phyloP scores from a whole-genome alignment of 805 yeast species.

The Cyberlindnera mississippiensis region DNA sequence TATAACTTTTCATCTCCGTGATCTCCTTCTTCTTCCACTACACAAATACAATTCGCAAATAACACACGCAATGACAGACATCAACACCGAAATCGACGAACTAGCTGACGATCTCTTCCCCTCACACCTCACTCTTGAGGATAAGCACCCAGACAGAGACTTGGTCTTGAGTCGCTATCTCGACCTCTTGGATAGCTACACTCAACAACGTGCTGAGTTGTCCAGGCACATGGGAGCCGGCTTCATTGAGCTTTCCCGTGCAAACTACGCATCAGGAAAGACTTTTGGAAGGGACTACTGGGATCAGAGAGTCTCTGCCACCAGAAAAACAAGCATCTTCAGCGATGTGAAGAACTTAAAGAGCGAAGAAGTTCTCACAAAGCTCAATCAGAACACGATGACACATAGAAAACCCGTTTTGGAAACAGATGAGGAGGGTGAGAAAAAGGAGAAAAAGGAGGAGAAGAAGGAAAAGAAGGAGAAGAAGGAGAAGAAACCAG shows the following conservation, averaged over 20 bases:
- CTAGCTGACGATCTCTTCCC: conserved; percentile 18
- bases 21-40: too few species aligned
- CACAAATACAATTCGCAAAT: too few species aligned
- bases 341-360: background rate
- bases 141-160: background rate
- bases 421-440: background rate
- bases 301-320: conserved; percentile 34
- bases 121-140: background rate
- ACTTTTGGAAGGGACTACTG: conserved; percentile 39
- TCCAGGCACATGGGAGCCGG: conserved; percentile 28
- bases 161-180: conserved; percentile 1
- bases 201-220: conserved; percentile 1
- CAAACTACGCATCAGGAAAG: conserved; percentile 35
- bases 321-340: conserved; percentile 8
- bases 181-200: conserved; percentile 18
- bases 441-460: conserved; percentile 1
- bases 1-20: too few species aligned
- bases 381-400: background rate
- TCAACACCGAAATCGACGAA: background rate
- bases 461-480: background rate
- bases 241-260: conserved; percentile 40
- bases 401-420: background rate
- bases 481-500: conserved; percentile 3
- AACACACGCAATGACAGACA: conserved; percentile 1
- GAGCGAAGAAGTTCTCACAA: background rate